These are phyloP conservation scores for Neckera pumila DNA, from an alignment of 225 moss, liverwort and hornwort genomes.

Conservation along the genomic window DNA sequence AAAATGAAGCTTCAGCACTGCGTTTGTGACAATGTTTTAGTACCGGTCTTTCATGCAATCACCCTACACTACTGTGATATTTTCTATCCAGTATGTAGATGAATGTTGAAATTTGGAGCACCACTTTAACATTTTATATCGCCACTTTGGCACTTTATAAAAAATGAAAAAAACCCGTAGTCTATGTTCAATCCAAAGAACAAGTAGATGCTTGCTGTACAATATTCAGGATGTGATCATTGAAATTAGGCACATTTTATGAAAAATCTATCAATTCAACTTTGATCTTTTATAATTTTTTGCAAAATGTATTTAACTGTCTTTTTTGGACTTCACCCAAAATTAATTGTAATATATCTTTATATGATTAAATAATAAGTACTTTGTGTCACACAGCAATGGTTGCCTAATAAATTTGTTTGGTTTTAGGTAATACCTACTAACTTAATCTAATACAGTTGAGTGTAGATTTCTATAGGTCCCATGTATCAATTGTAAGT, in stretches of 20 bases:
- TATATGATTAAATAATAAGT: background rate
- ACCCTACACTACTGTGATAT: too few relatives aligned
- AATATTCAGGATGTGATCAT: background rate
- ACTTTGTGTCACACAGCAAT: rapidly evolving
- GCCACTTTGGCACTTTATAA: too few relatives aligned
- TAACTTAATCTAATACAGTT: background rate
- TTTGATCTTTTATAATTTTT: background rate
- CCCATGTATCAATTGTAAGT: background rate
- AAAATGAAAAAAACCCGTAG: too few relatives aligned
- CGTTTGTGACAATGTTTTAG: too few relatives aligned
- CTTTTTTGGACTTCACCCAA: background rate
- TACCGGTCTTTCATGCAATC: too few relatives aligned
- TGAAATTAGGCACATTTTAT: background rate
- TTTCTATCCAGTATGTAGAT: too few relatives aligned
- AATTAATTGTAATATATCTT: background rate
- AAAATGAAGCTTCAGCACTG: too few relatives aligned
- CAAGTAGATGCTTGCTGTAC: background rate
- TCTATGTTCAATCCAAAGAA: too few relatives aligned
- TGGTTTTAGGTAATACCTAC: rapidly evolving
- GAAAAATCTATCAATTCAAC: background rate
- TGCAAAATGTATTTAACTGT: rapidly evolving
- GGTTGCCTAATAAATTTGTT: rapidly evolving
- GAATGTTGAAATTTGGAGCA: too few relatives aligned
- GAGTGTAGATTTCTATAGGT: background rate
- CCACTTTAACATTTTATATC: too few relatives aligned